A percentile compares a stretch with the other conserved stretches of the same genome.
These are phyloP conservation scores for Trichophaea hybrida DNA, from an alignment of 2,329 filamentous ascomycete genomes.

Conservation along the genomic window DNA sequence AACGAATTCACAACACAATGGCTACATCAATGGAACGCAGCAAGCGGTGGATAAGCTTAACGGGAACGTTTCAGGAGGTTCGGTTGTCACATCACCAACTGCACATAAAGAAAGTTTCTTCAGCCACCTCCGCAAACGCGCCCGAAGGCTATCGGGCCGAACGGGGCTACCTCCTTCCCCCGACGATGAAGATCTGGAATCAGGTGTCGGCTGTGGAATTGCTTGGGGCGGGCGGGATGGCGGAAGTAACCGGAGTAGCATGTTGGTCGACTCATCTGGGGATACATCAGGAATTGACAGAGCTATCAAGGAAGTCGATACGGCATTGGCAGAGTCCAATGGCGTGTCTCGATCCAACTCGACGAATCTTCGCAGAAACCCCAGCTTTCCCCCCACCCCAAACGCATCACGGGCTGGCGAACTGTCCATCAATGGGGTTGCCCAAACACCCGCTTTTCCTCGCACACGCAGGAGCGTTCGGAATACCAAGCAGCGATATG, in stretches of 20 bases:
- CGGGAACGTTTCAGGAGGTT: conserved; percentile 41
- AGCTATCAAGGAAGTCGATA: conserved; percentile 41
- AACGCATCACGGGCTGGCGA: conserved; percentile 46
- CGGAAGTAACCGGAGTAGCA: conserved; percentile 21
- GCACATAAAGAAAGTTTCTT: conserved; percentile 94
- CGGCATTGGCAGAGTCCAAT: conserved; percentile 25
- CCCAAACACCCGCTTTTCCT: conserved; percentile 53
- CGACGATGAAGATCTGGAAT: conserved; percentile 72
- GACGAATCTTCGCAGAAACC: conserved; percentile 36
- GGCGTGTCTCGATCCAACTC: conserved; percentile 28
- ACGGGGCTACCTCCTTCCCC: conserved; percentile 62
- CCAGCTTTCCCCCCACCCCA: conserved; percentile 39
- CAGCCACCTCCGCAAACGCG: conserved; percentile 87
- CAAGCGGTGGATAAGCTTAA: conserved; percentile 42
- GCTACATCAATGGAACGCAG: conserved; percentile 26
- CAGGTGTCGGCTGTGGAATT: conserved; percentile 65
- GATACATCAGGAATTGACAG: conserved; percentile 38
- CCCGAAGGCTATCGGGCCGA: conserved; percentile 78
- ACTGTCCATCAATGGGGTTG: conserved; percentile 41
- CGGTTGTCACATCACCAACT: conserved; percentile 51
- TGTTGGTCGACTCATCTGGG: conserved; percentile 18
- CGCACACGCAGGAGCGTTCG: conserved; percentile 64
- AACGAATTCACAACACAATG: conserved; percentile 76
- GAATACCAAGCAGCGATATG: conserved; percentile 70
- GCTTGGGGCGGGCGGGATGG: conserved; percentile 19